Base-by-base conservation (phyloP, 768 basidiomycete species). In the Pleurotus cornucopiae region DNA sequence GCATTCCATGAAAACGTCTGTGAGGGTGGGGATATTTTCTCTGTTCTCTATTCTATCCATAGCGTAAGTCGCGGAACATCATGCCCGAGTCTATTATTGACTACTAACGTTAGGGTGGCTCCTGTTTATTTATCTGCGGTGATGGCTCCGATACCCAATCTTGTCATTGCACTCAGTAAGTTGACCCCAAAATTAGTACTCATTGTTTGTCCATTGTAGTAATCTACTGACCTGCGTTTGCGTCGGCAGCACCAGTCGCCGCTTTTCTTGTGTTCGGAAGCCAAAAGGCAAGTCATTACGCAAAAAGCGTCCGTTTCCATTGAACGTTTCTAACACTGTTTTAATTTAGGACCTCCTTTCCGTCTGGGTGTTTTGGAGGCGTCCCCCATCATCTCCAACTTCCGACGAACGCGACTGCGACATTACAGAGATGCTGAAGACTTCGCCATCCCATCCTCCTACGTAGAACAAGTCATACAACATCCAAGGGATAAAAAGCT, bases 101-200 rank as follows among this genome's bases (percentile, higher is more conserved):
- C 23, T 12, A 12, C 6, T 34, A 44, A 16, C 41, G 6, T 43
- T 11, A 54, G 53, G 12, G 40, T 54, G n/a, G 53, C 40, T 13
- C 53, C 43, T 20, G 38, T 43, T 16, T 54, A 43, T 45, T 25
- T 54, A 6, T 41, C 53, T 6, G 21, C 53, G 2, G 14, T 23
- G 20, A 54, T 25, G 53, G 39, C 14, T 21, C 14, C 53, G 20
- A 23, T 45, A 43, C 53, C 43, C 21, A 54, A 54, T 34, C 43
- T 54, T 18, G 26, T 54, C 20, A 54, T 54, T 18, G 53, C 39
- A 43, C 39, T 54, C 20, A 54, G 53, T 54, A 45, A 34, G 23
- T 25, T 5, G 53, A 20, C 9, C 6, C 16, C 13, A 39, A 43
- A 18, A 5, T 43, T 39, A 6, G 13, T 7, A 30, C 23, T 13